Evolutionary conservation across 1,284 basidiomycete species (phyloP), one percentile per base, ranked within the genome.

Genomic region (Pseudozyma tsukubaensis): DNA sequence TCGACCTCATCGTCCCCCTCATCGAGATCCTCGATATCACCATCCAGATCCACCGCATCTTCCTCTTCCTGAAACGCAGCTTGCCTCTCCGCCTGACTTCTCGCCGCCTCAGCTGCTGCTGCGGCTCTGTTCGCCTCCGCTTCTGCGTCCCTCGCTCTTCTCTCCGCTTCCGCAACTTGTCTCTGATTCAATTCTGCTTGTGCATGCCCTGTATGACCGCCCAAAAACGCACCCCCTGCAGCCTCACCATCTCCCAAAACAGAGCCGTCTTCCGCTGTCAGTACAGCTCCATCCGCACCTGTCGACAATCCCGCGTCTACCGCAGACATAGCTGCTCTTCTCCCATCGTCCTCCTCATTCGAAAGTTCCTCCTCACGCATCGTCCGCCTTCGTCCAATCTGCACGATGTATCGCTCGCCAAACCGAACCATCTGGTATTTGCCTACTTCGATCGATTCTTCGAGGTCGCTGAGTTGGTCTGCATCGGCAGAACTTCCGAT

Each of bases 401-500:
- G 79, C 3, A 81, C 79, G 42, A 79, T 79, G 51, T 79, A 75
- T 4, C 76, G 64, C 35, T 81, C 78, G 8, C 79, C 79, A 29
- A 77, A 79, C 2, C 78, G 73, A 4, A 78, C 69, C 42, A 69
- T 75, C 18, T 79, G 69, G 40, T 76, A 65, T 21, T 76, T 78
- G 21, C 73, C 69, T 7, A 63, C 65, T 45, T 81, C 79, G 45
- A 79, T 67, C 14, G 78, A 65, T 14, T 79, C 76, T 49, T 81
- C 79, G 44, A 77, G 64, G n/a, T 81, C 79, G 57, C 76, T 78
- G 18, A 81, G 76, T 60, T 81, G 77, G 43, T 81, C 79, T 0
- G 79, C 79, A 35, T 81, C 79, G 8, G 76, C 76, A 0, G 58
- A 65, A 39, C 61, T 69, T 10, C 76, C 78, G 16, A 81, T 59